phyloP scores from a whole-genome alignment of 441 rosid species.

The Metrosideros polymorpha region DNA sequence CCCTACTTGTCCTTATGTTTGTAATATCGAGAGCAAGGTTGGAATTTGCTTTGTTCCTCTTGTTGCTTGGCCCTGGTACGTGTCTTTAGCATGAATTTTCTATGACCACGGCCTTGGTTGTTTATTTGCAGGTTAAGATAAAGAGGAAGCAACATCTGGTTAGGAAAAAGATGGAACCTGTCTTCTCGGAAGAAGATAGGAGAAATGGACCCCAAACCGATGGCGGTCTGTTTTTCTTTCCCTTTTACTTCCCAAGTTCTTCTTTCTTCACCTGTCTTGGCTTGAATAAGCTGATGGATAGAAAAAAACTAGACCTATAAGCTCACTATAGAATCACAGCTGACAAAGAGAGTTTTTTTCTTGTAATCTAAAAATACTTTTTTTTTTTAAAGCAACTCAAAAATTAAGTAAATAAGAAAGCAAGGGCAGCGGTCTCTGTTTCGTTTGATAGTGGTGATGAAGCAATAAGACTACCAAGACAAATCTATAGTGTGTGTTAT shows the following conservation, averaged over 20 bases:
- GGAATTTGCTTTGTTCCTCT: background rate
- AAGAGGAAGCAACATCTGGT: slow-evolving; percentile 34
- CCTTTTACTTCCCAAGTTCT: background rate
- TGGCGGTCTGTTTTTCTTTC: slow-evolving; percentile 3
- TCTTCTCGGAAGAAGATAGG: slow-evolving; percentile 41
- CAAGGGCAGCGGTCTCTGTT: background rate
- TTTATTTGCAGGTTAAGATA: slow-evolving; percentile 34
- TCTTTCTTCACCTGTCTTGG: background rate
- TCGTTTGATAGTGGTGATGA: background rate
- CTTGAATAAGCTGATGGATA: background rate
- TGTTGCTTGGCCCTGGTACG: background rate
- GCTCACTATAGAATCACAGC: background rate
- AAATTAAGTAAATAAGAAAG: background rate
- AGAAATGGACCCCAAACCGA: slow-evolving; percentile 22
- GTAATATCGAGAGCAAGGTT: slow-evolving; percentile 28
- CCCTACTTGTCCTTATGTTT: slow-evolving; percentile 41
- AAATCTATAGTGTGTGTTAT: background rate
- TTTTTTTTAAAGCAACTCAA: background rate
- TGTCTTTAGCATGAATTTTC: background rate
- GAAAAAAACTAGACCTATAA: background rate
- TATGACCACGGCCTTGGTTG: background rate
- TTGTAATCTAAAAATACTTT: background rate
- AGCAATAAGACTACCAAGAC: background rate
- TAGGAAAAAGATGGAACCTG: slow-evolving; percentile 42
- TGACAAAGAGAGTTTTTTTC: background rate